Evolutionary conservation across 306 rosid species (phyloP).

Genomic region (Lathyrus sativus): DNA sequence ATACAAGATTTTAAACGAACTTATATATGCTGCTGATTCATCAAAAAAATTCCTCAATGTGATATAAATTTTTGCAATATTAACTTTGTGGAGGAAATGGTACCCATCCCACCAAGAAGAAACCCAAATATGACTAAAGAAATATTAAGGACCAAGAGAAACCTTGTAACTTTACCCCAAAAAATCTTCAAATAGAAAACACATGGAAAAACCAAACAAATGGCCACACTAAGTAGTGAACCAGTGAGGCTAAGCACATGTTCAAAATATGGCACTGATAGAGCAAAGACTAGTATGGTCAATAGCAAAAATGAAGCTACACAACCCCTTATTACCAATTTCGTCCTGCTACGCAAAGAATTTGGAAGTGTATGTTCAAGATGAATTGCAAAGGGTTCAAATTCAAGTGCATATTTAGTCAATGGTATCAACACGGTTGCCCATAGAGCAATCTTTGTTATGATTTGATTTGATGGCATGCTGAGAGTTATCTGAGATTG

Average conservation of each 20-base stretch:
- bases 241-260: slow-evolving; percentile 77
- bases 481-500: slow-evolving; percentile 75
- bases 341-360: slow-evolving; percentile 47
- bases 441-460: slow-evolving; percentile 71
- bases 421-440: slow-evolving; percentile 78
- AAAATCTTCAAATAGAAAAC: slow-evolving; percentile 63
- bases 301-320: slow-evolving; percentile 58
- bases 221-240: slow-evolving; percentile 52
- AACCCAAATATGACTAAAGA: slow-evolving; percentile 48
- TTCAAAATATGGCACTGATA: slow-evolving; percentile 66
- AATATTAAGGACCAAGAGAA: slow-evolving; percentile 46
- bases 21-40: not conserved
- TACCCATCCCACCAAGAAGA: slow-evolving; percentile 57
- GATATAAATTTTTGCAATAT: slow-evolving; percentile 39
- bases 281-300: slow-evolving; percentile 58
- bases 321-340: slow-evolving; percentile 47
- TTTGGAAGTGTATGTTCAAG: slow-evolving; percentile 56
- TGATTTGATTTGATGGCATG: slow-evolving; percentile 54
- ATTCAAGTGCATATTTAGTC: slow-evolving; percentile 80
- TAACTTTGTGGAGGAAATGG: slow-evolving; percentile 57
- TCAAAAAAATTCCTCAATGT: slow-evolving; percentile 15
- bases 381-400: slow-evolving; percentile 73
- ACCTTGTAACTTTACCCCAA: slow-evolving; percentile 56
- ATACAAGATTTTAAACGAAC: slow-evolving; percentile 4
- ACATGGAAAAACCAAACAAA: slow-evolving; percentile 60